Percentiles rank a stretch among this genome's conserved stretches.
These are phyloP conservation scores for Schoenoplectus tabernaemontani DNA, from an alignment of 202 grass and related monocot genomes.

Conservation along the genomic window DNA sequence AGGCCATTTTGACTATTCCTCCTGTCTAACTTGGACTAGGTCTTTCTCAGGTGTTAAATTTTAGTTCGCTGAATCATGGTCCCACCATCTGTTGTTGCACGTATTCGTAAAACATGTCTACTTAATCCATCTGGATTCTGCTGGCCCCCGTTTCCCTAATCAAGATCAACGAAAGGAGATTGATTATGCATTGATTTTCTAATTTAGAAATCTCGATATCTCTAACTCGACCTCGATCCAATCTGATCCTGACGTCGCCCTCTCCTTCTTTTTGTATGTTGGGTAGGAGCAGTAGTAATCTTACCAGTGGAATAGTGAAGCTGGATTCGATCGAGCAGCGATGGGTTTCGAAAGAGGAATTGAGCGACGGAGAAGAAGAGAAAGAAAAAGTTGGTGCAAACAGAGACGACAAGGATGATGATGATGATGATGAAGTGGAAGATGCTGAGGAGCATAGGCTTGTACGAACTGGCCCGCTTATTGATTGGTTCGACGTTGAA, in stretches of 20 bases:
- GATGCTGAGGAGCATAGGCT: constrained; percentile 39
- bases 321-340: constrained; percentile 47
- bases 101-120: constrained; percentile 12
- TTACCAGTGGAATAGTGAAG: constrained; percentile 25
- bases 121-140: not conserved
- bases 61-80: not conserved
- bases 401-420: constrained; percentile 5
- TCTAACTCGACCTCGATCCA: constrained; percentile 28
- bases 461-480: constrained; percentile 58
- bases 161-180: constrained; percentile 16
- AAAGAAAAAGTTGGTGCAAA: not conserved
- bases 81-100: not conserved
- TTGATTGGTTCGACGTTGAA: constrained; percentile 94
- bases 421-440: constrained; percentile 18
- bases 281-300: constrained; percentile 23
- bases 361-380: constrained; percentile 28
- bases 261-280: constrained; percentile 12
- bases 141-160: constrained; percentile 12
- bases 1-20: not conserved
- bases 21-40: not conserved
- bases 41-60: not conserved
- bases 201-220: not conserved
- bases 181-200: constrained; percentile 1
- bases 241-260: constrained; percentile 20
- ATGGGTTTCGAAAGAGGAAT: constrained; percentile 62